phyloP scores from a whole-genome alignment of 768 basidiomycete species.

The Collybia sordida region DNA sequence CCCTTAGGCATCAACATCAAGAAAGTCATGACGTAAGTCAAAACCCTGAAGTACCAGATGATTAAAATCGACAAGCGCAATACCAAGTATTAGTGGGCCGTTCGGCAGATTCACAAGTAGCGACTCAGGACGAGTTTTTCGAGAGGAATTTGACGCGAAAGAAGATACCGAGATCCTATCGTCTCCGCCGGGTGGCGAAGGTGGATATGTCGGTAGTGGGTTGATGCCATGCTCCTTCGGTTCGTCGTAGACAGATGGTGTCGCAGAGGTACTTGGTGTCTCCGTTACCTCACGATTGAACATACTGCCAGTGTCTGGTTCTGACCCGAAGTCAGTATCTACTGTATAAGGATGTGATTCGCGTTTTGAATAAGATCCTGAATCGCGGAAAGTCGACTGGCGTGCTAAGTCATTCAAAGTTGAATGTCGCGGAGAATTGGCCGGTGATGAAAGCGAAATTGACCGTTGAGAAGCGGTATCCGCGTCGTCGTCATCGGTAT shows the following conservation, averaged over 20 bases:
- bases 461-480: slow-evolving; percentile 82
- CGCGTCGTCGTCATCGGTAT: slow-evolving; percentile 50
- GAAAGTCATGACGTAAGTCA: neutral
- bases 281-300: slow-evolving; percentile 43
- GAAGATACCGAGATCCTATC: slow-evolving; percentile 62
- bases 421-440: slow-evolving; percentile 49
- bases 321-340: slow-evolving; percentile 55
- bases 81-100: slow-evolving; percentile 74
- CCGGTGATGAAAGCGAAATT: slow-evolving; percentile 69
- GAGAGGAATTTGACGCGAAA: slow-evolving; percentile 60
- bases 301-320: slow-evolving; percentile 52
- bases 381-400: slow-evolving; percentile 16
- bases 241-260: slow-evolving; percentile 46
- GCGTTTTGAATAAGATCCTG: slow-evolving; percentile 33
- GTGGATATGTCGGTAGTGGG: slow-evolving; percentile 58
- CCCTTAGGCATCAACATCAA: slow-evolving; percentile 9
- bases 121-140: slow-evolving; percentile 80
- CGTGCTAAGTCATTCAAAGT: slow-evolving; percentile 18
- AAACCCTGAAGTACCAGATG: slow-evolving; percentile 64
- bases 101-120: slow-evolving; percentile 60
- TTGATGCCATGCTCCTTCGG: slow-evolving; percentile 29
- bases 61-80: slow-evolving; percentile 94
- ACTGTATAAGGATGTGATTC: slow-evolving; percentile 46
- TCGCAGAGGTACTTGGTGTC: slow-evolving; percentile 51
- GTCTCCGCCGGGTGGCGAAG: slow-evolving; percentile 40